phyloP scores from a whole-genome alignment of 148 eudicot genomes.

The Talinum fruticosum region DNA sequence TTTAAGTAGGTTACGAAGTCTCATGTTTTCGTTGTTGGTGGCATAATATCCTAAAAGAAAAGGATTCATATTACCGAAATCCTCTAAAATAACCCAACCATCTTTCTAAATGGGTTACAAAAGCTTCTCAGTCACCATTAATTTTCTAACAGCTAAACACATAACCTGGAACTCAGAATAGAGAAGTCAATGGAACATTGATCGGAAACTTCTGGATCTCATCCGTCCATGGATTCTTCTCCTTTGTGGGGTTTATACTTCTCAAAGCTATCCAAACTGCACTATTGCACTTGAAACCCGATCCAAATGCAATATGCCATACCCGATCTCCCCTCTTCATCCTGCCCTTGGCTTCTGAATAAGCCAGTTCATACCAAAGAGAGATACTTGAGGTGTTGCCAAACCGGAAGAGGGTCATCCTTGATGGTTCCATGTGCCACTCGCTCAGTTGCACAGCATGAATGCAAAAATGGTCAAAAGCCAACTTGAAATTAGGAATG shows the following conservation, averaged over 20 bases:
- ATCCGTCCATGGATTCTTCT: conserved; percentile 67
- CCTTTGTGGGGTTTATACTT: conserved; percentile 57
- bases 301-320: conserved; percentile 78
- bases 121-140: too few species aligned
- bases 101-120: too few species aligned
- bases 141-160: too few species aligned
- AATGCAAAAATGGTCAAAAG: conserved; percentile 77
- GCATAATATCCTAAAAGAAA: too few species aligned
- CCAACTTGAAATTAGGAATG: conserved; percentile 71
- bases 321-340: conserved; percentile 64
- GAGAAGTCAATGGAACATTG: conserved; percentile 51
- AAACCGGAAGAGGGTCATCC: conserved; percentile 71
- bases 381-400: conserved; percentile 81
- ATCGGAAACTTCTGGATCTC: conserved; percentile 64
- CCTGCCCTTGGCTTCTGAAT: conserved; percentile 74
- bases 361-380: conserved; percentile 70
- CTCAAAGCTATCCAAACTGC: conserved; percentile 69
- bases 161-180: conserved; percentile 18
- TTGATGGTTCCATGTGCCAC: conserved; percentile 78
- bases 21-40: too few species aligned
- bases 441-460: conserved; percentile 69
- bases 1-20: too few species aligned
- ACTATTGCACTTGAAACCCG: conserved; percentile 76
- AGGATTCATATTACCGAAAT: too few species aligned
- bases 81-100: too few species aligned